Base-by-base conservation (phyloP, 768 basidiomycete species). In the Podaxis pistillaris region DNA sequence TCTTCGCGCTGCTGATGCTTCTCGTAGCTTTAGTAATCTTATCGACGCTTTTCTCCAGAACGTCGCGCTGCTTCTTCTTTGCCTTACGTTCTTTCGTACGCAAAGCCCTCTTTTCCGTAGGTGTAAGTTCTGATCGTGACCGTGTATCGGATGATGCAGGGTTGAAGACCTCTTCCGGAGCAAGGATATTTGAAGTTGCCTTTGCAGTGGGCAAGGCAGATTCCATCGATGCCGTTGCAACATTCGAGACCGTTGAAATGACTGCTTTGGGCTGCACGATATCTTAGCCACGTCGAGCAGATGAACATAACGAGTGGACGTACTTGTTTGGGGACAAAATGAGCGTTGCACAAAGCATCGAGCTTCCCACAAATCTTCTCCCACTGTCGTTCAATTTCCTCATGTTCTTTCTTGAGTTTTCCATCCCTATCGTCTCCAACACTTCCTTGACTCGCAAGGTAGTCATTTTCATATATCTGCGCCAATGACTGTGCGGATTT, bases 391-490 rank as follows among this genome's bases (percentile, higher is more conserved):
- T 91, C 88, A 57, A 98, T 87, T 72, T 92, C 95, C 13, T 88
- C 86, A 72, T 98, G 96, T 72, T 97, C 93, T 70, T 91, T 90
- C 70, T 83, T 79, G 40, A 98, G 79, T 72, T 93, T 95, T 19
- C 90, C 94, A 66, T 98, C 96, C 6, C 94, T 81, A 67, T 96
- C 92, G 66, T 94, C 91, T 0, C 76, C 77, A 13, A 76, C 71
- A 13, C 84, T 86, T 0, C 80, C 76, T 65, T 87, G 85, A 38
- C 84, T 83, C 5, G 88, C 86, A 41, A 88, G 80, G 73, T 90
- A 99, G 62, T 96, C 96, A 51, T 91, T 88, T 71, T 97, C 97
- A 75, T 98, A 98, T 44, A 99, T 92, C 76, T 98, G 91, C 13
- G 95, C 96, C 51, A 99, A 83, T 0, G 93, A 95, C 71, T 93